Base-by-base conservation (phyloP, 129 eudicot genomes). In the Artemisia tridentata region DNA sequence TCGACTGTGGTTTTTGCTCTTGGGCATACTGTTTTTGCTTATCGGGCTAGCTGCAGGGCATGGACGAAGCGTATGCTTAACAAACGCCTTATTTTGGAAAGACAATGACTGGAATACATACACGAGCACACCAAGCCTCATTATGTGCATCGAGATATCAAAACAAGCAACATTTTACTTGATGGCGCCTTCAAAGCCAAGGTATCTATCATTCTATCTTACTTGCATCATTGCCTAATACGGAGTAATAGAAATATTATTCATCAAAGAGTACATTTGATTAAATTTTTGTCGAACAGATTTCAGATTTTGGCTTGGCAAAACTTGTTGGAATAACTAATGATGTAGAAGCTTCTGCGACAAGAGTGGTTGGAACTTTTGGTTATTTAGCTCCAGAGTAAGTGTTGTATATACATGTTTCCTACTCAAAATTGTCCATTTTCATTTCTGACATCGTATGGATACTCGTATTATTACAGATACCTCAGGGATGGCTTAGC, bases 371-470 rank as follows among this genome's bases (percentile, higher is more conserved):
- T 58, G 98, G 98, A 80, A 93, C 98, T 18, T 89, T 75, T 60
- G 98, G 98, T 71, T 93, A 93, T 75, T 83, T 93, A 59, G 96
- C 98, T 76, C 98, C 96, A 0, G 98, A 93, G 98, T 93, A 88
- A 75, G 98, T 85, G 18, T 53, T 4, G 3, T 25, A 25, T 25
- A 1, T 54, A 17, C 25, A 49, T 38, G 54, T 49, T 10, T 59
- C 34, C 71, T 17, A 38, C 18, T 65, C 61, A 61, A 25, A 27
- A 20, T 51, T 7, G 51, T 8, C 4, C 47, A 66, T 56, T 69
- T 47, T 21, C 65, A 19, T 7, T 15, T 20, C 48, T 41, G 14
- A 50, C 62, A 18, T 63, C 23, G 47, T 48, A 51, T 41, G 18
- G 67, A n/a, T 53, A 59, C 15, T 45, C 21, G 3, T 57, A 31